Evolutionary conservation across 2,329 filamentous ascomycete genomes (phyloP).

Genomic region (Xylaria digitata): DNA sequence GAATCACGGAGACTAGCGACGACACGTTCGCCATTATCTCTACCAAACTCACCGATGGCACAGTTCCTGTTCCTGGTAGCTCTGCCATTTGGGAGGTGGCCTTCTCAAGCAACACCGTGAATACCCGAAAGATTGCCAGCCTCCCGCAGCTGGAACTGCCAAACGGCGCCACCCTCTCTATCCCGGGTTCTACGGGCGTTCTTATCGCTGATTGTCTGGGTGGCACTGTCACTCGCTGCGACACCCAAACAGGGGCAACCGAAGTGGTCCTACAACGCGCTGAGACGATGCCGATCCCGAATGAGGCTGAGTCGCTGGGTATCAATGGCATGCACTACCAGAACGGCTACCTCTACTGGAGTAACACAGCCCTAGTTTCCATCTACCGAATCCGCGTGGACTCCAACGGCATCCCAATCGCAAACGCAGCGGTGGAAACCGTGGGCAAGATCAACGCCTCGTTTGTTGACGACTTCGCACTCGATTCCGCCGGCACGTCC

Average conservation of each 20-base stretch:
- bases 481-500: conserved; percentile 37
- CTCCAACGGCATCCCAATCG: conserved; percentile 30
- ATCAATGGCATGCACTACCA: conserved; percentile 48
- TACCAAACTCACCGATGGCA: conserved; percentile 22
- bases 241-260: conserved; percentile 40
- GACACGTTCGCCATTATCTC: conserved; percentile 44
- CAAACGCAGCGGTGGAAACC: conserved; percentile 34
- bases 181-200: conserved; percentile 40
- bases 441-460: conserved; percentile 36
- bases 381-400: conserved; percentile 41
- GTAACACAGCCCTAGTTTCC: conserved; percentile 39
- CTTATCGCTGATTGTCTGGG: conserved; percentile 46
- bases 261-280: conserved; percentile 38
- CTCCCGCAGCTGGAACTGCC: conserved; percentile 40
- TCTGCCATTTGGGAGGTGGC: conserved; percentile 41
- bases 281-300: conserved; percentile 42
- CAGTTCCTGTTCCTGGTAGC: conserved; percentile 31
- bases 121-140: conserved; percentile 38
- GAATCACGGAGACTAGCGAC: conserved; percentile 49
- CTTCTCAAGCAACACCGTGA: conserved; percentile 17
- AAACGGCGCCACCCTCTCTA: conserved; percentile 43
- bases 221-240: conserved; percentile 46
- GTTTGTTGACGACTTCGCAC: conserved; percentile 46
- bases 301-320: conserved; percentile 35
- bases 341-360: conserved; percentile 46